A percentile compares a stretch with the other conserved stretches of the same genome.
Evolutionary conservation across 208 protist genomes (phyloP).

Genomic region (Trypanosoma congolense): DNA sequence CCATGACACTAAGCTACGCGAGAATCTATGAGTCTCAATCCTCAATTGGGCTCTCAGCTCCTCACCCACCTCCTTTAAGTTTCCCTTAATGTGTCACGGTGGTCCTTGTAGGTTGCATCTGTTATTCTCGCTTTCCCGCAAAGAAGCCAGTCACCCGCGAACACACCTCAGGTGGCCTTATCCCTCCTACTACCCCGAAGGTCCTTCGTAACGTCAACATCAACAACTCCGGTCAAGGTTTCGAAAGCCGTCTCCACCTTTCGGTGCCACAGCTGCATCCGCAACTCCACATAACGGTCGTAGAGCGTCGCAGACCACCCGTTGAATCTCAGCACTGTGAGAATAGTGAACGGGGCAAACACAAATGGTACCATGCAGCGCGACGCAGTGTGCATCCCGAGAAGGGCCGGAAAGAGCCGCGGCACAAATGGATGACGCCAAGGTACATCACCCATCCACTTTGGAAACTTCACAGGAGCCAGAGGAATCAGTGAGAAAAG

Average conservation of each 20-base stretch:
- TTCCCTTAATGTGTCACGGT: too few species aligned
- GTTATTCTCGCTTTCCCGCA: too few species aligned
- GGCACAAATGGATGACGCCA: slow-evolving; percentile 84
- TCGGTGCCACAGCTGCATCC: slow-evolving; percentile 66
- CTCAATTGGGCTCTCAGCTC: too few species aligned
- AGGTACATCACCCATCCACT: slow-evolving; percentile 85
- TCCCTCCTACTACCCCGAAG: too few species aligned
- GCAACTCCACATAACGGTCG: slow-evolving; percentile 75
- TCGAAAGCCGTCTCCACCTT: slow-evolving; percentile 74
- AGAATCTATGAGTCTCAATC: too few species aligned
- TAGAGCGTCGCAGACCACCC: slow-evolving; percentile 65
- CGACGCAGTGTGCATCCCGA: slow-evolving; percentile 79
- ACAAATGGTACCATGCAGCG: slow-evolving; percentile 82
- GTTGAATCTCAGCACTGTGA: slow-evolving; percentile 49
- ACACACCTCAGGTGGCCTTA: too few species aligned
- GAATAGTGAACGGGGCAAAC: slow-evolving; percentile 62
- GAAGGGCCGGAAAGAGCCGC: slow-evolving; percentile 70
- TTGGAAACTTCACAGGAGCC: slow-evolving; percentile 70
- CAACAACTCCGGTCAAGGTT: slow-evolving; percentile 55
- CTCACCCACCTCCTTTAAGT: too few species aligned
- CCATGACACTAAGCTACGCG: too few species aligned
- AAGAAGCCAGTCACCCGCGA: too few species aligned
- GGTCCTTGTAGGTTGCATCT: too few species aligned
- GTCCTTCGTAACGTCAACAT: slow-evolving; percentile 54
- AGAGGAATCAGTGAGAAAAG: slow-evolving; percentile 62